A percentile compares a stretch with the other conserved stretches of the same genome.
phyloP scores from a whole-genome alignment of 345 rosid species.

The Capsella bursapastoris region DNA sequence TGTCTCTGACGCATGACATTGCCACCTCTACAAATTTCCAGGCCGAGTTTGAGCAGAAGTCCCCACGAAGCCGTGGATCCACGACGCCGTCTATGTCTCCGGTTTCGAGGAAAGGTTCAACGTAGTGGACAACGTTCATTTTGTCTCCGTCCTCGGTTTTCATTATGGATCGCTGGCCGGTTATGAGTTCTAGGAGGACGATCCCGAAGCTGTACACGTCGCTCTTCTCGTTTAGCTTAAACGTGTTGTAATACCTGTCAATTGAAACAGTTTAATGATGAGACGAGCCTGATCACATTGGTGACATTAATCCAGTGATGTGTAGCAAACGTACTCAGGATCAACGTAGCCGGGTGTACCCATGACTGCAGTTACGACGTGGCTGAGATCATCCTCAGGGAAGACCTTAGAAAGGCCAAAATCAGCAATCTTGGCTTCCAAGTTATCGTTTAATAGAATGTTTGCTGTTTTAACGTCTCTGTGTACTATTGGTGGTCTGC shows the following conservation, averaged over 20 bases:
- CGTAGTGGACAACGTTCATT: constrained; percentile 44
- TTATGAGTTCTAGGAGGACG: constrained; percentile 57
- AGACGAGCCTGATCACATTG: background rate
- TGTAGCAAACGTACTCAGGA: constrained; percentile 41
- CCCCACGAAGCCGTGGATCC: constrained; percentile 38
- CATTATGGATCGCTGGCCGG: constrained; percentile 53
- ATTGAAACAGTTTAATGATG: background rate
- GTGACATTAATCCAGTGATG: background rate
- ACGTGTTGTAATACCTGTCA: constrained; percentile 47
- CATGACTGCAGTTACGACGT: constrained; percentile 46
- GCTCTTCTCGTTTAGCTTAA: constrained; percentile 55
- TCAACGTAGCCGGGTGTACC: constrained; percentile 55
- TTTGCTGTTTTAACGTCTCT: constrained; percentile 50
- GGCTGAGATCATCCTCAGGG: constrained; percentile 46
- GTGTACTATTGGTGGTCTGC: constrained; percentile 48
- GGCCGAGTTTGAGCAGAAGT: constrained; percentile 43
- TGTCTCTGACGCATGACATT: constrained; percentile 44
- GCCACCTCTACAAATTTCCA: constrained; percentile 46
- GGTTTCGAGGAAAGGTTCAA: constrained; percentile 40
- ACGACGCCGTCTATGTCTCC: constrained; percentile 44
- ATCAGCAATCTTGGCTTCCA: constrained; percentile 59
- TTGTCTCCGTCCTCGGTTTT: constrained; percentile 42
- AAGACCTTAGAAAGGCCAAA: constrained; percentile 53
- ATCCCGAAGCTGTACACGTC: constrained; percentile 65
- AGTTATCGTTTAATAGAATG: constrained; percentile 45